Percentiles rank a stretch among this genome's conserved stretches.
Conservation (phyloP, 208 protist species). For the Leishmania braziliensis region DNA sequence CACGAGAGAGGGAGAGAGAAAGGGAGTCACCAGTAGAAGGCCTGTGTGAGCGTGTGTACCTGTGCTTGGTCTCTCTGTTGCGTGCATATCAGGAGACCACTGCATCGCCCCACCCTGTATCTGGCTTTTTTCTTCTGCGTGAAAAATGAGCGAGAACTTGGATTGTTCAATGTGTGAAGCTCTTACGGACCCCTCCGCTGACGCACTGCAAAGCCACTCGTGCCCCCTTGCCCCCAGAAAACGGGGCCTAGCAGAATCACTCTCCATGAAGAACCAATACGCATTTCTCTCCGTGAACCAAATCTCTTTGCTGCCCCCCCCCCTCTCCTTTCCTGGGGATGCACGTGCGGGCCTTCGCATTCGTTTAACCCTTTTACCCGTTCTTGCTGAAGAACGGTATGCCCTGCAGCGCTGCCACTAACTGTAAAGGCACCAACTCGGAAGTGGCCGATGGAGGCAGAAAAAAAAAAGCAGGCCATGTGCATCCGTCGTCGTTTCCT, state of each 20-base stretch:
- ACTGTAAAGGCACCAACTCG: background rate
- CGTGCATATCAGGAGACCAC: background rate
- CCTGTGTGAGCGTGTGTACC: background rate
- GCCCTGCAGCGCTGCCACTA: background rate
- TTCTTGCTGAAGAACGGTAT: background rate
- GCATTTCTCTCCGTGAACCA: background rate
- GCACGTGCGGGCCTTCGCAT: background rate
- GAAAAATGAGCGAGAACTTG: background rate
- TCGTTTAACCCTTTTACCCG: background rate
- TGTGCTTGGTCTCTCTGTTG: background rate
- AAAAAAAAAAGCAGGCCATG: background rate
- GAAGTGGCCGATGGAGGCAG: background rate
- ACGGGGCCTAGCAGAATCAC: background rate
- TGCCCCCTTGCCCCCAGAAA: background rate
- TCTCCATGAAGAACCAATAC: background rate
- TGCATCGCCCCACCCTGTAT: background rate
- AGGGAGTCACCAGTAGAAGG: background rate
- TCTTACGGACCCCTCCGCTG: background rate
- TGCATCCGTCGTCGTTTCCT: background rate
- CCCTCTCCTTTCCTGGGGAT: background rate
- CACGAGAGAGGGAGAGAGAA: background rate
- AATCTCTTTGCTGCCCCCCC: background rate
- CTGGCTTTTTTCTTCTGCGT: background rate
- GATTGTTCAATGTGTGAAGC: background rate
- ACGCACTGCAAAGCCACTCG: background rate